A percentile compares a stretch with the other conserved stretches of the same genome.
These are phyloP conservation scores for Trametes sanguinea DNA, from an alignment of 768 basidiomycete species.

Conservation along the genomic window DNA sequence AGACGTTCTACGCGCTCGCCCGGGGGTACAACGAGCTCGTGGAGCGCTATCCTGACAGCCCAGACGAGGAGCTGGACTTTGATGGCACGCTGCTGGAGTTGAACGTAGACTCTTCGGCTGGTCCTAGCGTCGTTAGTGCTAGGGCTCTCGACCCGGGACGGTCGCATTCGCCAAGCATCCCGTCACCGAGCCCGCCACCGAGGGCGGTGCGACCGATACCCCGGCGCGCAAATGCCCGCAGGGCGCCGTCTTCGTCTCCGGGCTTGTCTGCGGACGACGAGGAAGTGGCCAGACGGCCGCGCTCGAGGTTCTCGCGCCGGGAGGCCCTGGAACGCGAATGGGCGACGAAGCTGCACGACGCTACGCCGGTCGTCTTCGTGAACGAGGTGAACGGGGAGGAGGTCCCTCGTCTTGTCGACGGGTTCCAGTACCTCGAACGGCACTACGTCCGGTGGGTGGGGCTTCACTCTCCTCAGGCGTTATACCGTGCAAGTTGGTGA, in stretches of 20 bases:
- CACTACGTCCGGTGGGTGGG: slow-evolving; percentile 50
- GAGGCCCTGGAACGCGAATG: slow-evolving; percentile 26
- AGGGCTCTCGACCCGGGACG: background rate
- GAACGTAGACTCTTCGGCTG: background rate
- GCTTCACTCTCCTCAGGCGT: background rate
- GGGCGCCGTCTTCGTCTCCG: background rate
- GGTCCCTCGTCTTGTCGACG: slow-evolving; percentile 43
- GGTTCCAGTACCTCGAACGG: slow-evolving; percentile 56
- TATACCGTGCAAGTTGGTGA: no score
- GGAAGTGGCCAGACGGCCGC: background rate
- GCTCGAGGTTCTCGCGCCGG: background rate
- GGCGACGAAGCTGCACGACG: slow-evolving; percentile 33
- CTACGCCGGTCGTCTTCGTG: slow-evolving; percentile 38
- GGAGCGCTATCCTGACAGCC: background rate
- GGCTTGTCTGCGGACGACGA: background rate
- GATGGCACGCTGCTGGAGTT: background rate
- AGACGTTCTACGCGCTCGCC: slow-evolving; percentile 16
- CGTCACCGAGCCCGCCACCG: background rate
- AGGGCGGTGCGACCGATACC: slow-evolving; percentile 9
- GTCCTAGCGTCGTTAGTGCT: background rate
- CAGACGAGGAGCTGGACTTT: background rate
- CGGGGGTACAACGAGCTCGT: slow-evolving; percentile 16
- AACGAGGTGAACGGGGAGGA: slow-evolving; percentile 38
- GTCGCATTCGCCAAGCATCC: background rate
- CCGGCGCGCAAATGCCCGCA: background rate